These are phyloP conservation scores for Sugiyamaella valdiviana DNA, from an alignment of 805 yeast species.

Conservation along the genomic window DNA sequence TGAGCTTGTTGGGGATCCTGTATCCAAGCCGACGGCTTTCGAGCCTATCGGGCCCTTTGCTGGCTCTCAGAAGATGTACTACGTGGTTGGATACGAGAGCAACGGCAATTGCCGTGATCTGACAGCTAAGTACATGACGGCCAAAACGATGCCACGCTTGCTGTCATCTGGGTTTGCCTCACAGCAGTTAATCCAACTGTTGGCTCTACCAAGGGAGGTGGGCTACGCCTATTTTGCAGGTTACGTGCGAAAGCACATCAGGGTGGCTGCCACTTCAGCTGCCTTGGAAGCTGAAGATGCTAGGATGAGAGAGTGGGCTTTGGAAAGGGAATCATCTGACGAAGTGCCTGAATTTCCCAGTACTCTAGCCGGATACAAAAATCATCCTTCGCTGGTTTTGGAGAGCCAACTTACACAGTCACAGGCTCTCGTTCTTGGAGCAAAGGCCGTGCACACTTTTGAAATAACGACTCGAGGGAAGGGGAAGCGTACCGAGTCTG, in stretches of 20 bases:
- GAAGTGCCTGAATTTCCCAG: constrained; percentile 2
- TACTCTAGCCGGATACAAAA: constrained; percentile 30
- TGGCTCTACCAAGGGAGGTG: not conserved
- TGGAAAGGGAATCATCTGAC: not conserved
- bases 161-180: not conserved
- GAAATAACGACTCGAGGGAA: constrained; percentile 38
- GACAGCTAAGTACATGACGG: constrained; percentile 56
- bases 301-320: not conserved
- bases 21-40: constrained; percentile 44
- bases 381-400: constrained; percentile 66
- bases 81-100: constrained; percentile 64
- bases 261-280: not conserved
- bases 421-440: constrained; percentile 34
- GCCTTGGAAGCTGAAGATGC: not conserved
- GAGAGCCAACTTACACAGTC: constrained; percentile 58
- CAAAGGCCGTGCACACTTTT: constrained; percentile 4
- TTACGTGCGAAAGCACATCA: not conserved
- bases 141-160: not conserved
- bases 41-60: constrained; percentile 52
- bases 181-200: not conserved
- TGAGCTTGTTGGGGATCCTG: constrained; percentile 47
- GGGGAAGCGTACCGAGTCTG: constrained; percentile 30
- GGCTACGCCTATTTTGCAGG: not conserved
- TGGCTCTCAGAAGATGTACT: constrained; percentile 37
- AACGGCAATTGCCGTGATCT: constrained; percentile 60